Percentiles rank a stretch among this genome's conserved stretches.
phyloP scores from a whole-genome alignment of 176 grass and related monocot genomes.

The Hordeum vulgare region DNA sequence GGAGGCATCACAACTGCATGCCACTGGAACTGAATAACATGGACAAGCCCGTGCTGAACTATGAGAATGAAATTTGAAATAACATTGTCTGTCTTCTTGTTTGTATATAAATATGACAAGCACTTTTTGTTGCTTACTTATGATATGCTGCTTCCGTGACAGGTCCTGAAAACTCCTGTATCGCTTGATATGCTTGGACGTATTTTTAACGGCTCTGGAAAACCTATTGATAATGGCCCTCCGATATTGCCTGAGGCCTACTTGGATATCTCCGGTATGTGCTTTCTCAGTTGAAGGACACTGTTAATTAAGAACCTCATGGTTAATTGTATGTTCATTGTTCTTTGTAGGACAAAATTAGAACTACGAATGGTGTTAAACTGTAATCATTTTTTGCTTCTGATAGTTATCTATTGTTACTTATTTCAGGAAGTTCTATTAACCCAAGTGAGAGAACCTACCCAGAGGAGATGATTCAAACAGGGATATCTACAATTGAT shows the following conservation, averaged over 20 bases:
- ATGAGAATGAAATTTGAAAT: not conserved
- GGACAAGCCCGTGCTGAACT: too few relatives aligned
- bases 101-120: slow-evolving; percentile 6
- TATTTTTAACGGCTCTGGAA: slow-evolving; percentile 99
- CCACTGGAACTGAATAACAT: not conserved
- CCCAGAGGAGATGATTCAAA: slow-evolving; percentile 99
- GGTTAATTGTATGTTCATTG: not conserved
- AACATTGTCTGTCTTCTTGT: not conserved
- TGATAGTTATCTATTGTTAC: slow-evolving; percentile 1
- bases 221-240: slow-evolving; percentile 96
- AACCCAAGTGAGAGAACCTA: slow-evolving; percentile 99
- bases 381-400: not conserved
- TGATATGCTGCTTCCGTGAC: not conserved
- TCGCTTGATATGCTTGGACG: slow-evolving; percentile 99
- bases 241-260: slow-evolving; percentile 93
- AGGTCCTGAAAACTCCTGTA: slow-evolving; percentile 98
- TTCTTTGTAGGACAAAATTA: not conserved
- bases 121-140: not conserved
- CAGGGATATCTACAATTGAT: slow-evolving; percentile 98
- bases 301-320: not conserved
- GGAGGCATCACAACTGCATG: not conserved
- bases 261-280: slow-evolving; percentile 95
- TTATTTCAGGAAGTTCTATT: slow-evolving; percentile 87
- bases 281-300: slow-evolving; percentile 18
- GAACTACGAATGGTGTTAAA: not conserved